Percentiles rank a stretch among this genome's conserved stretches.
These are phyloP conservation scores for Gracilariopsis chorda DNA, from an alignment of 23 red algal genomes.

Conservation along the genomic window DNA sequence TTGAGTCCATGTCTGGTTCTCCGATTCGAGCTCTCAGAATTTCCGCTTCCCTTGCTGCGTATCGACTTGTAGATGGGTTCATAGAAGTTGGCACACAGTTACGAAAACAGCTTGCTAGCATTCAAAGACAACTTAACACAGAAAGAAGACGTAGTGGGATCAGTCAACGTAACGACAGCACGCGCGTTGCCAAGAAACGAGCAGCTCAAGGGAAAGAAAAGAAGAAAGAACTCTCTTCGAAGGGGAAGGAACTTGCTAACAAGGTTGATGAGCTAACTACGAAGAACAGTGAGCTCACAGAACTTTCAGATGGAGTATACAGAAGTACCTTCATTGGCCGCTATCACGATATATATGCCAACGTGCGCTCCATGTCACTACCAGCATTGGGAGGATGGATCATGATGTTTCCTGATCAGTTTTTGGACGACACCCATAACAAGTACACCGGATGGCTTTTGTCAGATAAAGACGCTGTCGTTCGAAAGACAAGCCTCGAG, in stretches of 20 bases:
- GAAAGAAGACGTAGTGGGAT: conserved; percentile 35
- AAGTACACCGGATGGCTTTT: conserved; percentile 96
- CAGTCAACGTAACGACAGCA: not conserved
- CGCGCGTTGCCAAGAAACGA: not conserved
- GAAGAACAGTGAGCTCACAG: conserved; percentile 53
- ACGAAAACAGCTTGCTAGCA: conserved; percentile 26
- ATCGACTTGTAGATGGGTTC: conserved; percentile 61
- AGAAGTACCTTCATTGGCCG: conserved; percentile 56
- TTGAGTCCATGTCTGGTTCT: conserved; percentile 37
- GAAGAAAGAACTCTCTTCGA: conserved; percentile 14
- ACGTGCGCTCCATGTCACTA: conserved; percentile 58
- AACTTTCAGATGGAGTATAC: conserved; percentile 68
- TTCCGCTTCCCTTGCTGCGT: conserved; percentile 65
- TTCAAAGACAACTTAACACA: conserved; percentile 45
- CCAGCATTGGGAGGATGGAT: conserved; percentile 76
- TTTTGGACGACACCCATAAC: conserved; percentile 76
- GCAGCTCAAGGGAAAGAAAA: not conserved
- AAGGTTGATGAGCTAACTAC: conserved; percentile 46
- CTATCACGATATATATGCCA: conserved; percentile 77
- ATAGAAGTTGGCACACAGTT: conserved; percentile 27
- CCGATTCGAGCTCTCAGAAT: conserved; percentile 36
- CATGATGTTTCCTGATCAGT: conserved; percentile 65
- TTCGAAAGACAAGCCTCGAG: conserved; percentile 60
- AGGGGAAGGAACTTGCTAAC: conserved; percentile 42
- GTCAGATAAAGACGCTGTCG: conserved; percentile 73